phyloP scores from a whole-genome alignment of 441 rosid genomes.

The Populus tomentosa region DNA sequence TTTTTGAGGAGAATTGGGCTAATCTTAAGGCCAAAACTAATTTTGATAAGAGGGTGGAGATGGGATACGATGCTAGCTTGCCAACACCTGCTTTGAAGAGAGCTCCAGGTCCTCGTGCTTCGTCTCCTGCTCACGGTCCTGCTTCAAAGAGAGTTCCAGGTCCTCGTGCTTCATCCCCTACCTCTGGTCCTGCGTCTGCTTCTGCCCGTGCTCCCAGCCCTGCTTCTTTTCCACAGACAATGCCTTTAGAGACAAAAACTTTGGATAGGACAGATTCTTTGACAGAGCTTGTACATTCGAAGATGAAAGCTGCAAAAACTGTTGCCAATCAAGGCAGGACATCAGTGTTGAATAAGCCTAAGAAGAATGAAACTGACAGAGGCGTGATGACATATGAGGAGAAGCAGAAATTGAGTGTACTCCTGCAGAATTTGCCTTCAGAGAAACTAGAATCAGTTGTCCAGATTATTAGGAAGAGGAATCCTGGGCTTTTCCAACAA shows the following conservation, averaged over 20 bases:
- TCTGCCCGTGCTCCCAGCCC: constrained; percentile 10
- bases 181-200: constrained; percentile 23
- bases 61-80: constrained; percentile 23
- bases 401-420: constrained; percentile 82
- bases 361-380: constrained; percentile 60
- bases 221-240: constrained; percentile 21
- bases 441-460: constrained; percentile 84
- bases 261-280: constrained; percentile 53
- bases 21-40: constrained; percentile 42
- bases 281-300: constrained; percentile 33
- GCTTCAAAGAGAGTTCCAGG: constrained; percentile 30
- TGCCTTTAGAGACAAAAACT: constrained; percentile 35
- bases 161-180: constrained; percentile 7
- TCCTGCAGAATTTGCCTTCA: constrained; percentile 77
- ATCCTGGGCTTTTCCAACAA: constrained; percentile 60
- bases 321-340: constrained; percentile 30
- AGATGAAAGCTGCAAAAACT: constrained; percentile 7
- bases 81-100: constrained; percentile 39
- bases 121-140: constrained; percentile 25
- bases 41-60: constrained; percentile 22
- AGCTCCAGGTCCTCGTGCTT: constrained; percentile 26
- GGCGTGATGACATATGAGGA: constrained; percentile 95
- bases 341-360: constrained; percentile 64
- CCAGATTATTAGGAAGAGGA: constrained; percentile 83
- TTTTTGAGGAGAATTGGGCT: constrained; percentile 75